Evolutionary conservation across 2,329 filamentous ascomycete genomes (phyloP).

Genomic region (Xylariaceae sp.): DNA sequence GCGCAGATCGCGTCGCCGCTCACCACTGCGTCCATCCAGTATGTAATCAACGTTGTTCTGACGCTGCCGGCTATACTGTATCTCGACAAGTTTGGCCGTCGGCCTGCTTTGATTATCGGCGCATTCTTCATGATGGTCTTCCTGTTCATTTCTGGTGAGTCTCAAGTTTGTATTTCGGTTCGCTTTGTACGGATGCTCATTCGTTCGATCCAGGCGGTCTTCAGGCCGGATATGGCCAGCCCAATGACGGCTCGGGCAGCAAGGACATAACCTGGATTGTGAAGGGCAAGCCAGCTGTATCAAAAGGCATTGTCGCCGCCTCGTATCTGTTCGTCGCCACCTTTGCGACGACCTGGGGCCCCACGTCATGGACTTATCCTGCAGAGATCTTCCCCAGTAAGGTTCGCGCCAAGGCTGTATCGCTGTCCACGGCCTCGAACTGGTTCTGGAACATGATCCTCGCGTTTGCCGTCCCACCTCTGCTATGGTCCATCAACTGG

Average conservation of each 20-base stretch:
- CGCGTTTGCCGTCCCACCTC: conserved; percentile 48
- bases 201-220: conserved; percentile 41
- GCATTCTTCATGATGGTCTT: conserved; percentile 57
- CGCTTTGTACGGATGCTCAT: neutral
- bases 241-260: conserved; percentile 39
- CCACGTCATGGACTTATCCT: conserved; percentile 49
- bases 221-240: conserved; percentile 55
- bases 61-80: conserved; percentile 58
- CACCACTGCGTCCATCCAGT: conserved; percentile 58
- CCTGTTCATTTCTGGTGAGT: conserved; percentile 55
- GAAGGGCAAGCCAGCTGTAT: conserved; percentile 46
- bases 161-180: neutral
- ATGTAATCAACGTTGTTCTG: conserved; percentile 59
- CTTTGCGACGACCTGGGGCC: conserved; percentile 48
- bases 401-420: conserved; percentile 60
- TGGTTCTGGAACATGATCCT: conserved; percentile 59
- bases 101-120: conserved; percentile 52
- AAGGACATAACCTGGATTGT: conserved; percentile 57
- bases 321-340: conserved; percentile 70
- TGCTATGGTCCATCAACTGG: conserved; percentile 54
- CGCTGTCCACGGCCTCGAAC: conserved; percentile 56
- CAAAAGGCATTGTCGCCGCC: conserved; percentile 62
- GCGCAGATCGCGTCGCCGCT: conserved; percentile 54
- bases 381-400: conserved; percentile 60
- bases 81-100: conserved; percentile 56